These are phyloP conservation scores for Globisporangium yorkense DNA, from an alignment of 352 stramenopile species.

Conservation along the genomic window DNA sequence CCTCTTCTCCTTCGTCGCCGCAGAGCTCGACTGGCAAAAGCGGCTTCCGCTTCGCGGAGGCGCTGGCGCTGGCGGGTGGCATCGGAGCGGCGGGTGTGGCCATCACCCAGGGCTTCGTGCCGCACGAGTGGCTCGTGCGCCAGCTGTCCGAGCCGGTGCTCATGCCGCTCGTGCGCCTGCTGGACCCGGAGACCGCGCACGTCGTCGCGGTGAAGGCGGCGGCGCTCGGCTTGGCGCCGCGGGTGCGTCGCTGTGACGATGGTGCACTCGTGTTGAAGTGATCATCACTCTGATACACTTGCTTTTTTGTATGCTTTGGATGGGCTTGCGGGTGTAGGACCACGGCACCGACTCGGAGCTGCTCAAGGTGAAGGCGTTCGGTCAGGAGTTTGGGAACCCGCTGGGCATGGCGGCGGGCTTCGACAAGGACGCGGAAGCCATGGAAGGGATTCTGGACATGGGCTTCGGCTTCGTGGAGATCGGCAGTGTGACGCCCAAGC, in stretches of 20 bases:
- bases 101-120: conserved; percentile 58
- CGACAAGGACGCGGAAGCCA: conserved; percentile 95
- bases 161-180: conserved; percentile 72
- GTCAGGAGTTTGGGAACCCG: conserved; percentile 85
- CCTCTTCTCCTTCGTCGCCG: neutral
- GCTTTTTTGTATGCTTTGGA: neutral
- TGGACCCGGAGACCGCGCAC: conserved; percentile 87
- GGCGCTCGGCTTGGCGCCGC: conserved; percentile 67
- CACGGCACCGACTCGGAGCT: conserved; percentile 40
- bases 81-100: conserved; percentile 50
- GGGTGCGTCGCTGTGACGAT: conserved; percentile 16
- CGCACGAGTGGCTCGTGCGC: conserved; percentile 70
- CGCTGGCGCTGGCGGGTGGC: conserved; percentile 38
- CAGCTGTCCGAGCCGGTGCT: conserved; percentile 63
- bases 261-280: conserved; percentile 4
- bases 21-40: neutral
- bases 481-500: conserved; percentile 91
- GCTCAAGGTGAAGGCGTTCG: conserved; percentile 49
- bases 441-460: conserved; percentile 91
- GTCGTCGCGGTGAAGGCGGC: conserved; percentile 75
- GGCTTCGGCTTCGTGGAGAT: conserved; percentile 96
- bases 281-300: neutral
- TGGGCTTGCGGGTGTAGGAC: conserved; percentile 18
- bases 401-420: conserved; percentile 97
- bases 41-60: conserved; percentile 14